Evolutionary conservation across 1,284 basidiomycete species (phyloP), one percentile per base, ranked within the genome.

Genomic region (Termitomyces sp.): DNA sequence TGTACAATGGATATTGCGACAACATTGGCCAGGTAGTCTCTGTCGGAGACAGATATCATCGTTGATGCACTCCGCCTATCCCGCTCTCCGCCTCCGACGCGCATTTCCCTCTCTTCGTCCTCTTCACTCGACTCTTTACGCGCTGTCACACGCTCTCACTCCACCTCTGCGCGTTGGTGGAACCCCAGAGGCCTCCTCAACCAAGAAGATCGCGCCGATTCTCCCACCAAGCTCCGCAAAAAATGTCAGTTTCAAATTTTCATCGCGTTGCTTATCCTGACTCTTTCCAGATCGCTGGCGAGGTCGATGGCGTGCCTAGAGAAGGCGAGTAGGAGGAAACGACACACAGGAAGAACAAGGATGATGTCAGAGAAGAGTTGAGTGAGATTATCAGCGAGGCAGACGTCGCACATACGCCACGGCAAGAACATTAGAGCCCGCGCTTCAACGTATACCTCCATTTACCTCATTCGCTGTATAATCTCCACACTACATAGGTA

Each of bases 41-140:
- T n/a, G n/a, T n/a, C n/a, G n/a, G n/a, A n/a, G n/a, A n/a, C n/a
- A n/a, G n/a, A n/a, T n/a, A n/a, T n/a, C n/a, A n/a, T n/a, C n/a
- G n/a, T n/a, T n/a, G n/a, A n/a, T n/a, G n/a, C n/a, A n/a, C 58
- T 66, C 24, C 28, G 14, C 11, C 42, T 47, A 43, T 49, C 34
- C 30, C 42, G 24, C 46, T 38, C 51, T 47, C 50, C 47, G 58
- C 62, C 59, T 10, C 62, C 64, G 19, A 66, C 70, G 28, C 67
- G 71, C 58, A 66, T 74, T 57, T 73, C 71, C 1, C 68, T 67
- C 0, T 70, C 72, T 1, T 62, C 70, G 0, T 69, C 68, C 19
- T 78, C 83, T 0, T 88, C 86, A 3, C 49, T 88, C 19, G 85
- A 87, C 50, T 71, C 79, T 2, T 77, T 90, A 26, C 81, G 85